Evolutionary conservation across 1,284 basidiomycete species (phyloP).

Genomic region (Pholiota adiposa): DNA sequence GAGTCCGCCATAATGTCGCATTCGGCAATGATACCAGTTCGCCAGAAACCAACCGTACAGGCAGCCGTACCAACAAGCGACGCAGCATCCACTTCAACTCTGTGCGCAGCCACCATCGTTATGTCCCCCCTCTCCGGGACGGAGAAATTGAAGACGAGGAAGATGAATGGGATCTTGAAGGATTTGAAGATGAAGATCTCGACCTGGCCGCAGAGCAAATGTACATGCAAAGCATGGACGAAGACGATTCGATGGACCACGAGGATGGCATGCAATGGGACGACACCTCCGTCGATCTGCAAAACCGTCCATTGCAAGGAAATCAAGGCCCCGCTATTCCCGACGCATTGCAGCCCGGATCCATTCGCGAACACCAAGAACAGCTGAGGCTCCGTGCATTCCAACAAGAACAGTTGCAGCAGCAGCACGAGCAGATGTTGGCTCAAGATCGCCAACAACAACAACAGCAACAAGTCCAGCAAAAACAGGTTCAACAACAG

Average conservation of each 20-base stretch:
- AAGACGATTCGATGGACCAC: conserved; percentile 54
- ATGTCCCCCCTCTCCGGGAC: conserved; percentile 76
- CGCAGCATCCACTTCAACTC: conserved; percentile 62
- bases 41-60: conserved; percentile 19
- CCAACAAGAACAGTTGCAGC: conserved; percentile 31
- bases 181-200: conserved; percentile 70
- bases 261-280: conserved; percentile 83
- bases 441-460: conserved; percentile 20
- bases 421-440: conserved; percentile 18
- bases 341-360: conserved; percentile 32
- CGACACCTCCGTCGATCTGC: conserved; percentile 57
- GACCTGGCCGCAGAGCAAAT: conserved; percentile 59
- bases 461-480: conserved; percentile 37
- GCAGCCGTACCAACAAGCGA: conserved; percentile 18
- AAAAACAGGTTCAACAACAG: conserved; percentile 20
- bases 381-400: conserved; percentile 43
- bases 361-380: conserved; percentile 35
- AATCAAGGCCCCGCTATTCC: conserved; percentile 24
- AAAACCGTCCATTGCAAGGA: conserved; percentile 33
- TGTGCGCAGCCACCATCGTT: conserved; percentile 64
- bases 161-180: conserved; percentile 79
- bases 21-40: conserved; percentile 23
- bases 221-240: conserved; percentile 41
- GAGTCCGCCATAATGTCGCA: conserved; percentile 49
- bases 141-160: conserved; percentile 81